These are phyloP conservation scores for Phytopythium boreale DNA, from an alignment of 352 stramenopile genomes.

Conservation along the genomic window DNA sequence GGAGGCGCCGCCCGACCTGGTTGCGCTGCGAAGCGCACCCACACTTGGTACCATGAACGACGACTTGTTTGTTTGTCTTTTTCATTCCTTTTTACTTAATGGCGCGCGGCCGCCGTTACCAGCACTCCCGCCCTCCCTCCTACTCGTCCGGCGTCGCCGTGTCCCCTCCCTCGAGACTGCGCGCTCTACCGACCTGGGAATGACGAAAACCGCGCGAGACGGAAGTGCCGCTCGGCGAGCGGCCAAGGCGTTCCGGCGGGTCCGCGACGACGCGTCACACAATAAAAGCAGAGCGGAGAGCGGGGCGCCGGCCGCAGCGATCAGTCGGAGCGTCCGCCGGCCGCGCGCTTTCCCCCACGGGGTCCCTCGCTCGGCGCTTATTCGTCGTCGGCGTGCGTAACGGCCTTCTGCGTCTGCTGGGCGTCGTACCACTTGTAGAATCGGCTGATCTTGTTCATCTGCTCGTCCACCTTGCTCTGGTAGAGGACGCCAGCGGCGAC, in stretches of 20 bases:
- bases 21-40: background rate
- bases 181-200: background rate
- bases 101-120: background rate
- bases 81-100: conserved; percentile 7
- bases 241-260: background rate
- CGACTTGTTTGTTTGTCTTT: too few species aligned
- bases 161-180: background rate
- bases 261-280: background rate
- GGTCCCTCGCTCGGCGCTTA: background rate
- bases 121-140: background rate
- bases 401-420: conserved; percentile 66
- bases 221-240: background rate
- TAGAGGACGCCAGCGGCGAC: conserved; percentile 45
- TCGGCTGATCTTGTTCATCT: conserved; percentile 69
- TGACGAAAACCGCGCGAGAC: background rate
- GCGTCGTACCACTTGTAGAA: conserved; percentile 85
- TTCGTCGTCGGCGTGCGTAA: conserved; percentile 39
- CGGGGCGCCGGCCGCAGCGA: background rate
- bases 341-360: background rate
- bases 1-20: background rate
- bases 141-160: background rate
- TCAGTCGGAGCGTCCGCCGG: background rate
- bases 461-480: conserved; percentile 63
- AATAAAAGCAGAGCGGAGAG: background rate
- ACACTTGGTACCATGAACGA: background rate